A percentile compares a stretch with the other conserved stretches of the same genome.
phyloP scores from a whole-genome alignment of 2,329 filamentous ascomycete genomes.

The Fusarium mundagurra region DNA sequence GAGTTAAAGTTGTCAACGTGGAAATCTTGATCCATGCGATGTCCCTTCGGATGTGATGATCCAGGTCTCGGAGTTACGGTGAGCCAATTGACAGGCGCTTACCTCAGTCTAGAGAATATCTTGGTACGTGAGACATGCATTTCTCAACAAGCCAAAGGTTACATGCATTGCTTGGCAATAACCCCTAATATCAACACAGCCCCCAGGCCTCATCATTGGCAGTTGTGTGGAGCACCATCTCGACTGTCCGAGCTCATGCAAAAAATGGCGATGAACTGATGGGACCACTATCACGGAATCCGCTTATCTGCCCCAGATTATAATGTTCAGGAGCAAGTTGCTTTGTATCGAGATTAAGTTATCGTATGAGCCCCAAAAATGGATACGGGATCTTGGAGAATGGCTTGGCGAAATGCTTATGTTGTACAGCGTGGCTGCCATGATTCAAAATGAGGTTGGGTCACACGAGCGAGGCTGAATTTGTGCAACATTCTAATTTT shows the following conservation, averaged over 20 bases:
- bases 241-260: too few species aligned
- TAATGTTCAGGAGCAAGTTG: not conserved
- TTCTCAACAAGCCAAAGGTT: not conserved
- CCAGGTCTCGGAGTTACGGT: not conserved
- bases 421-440: not conserved
- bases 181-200: not conserved
- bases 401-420: not conserved
- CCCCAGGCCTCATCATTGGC: not conserved
- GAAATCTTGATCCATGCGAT: not conserved
- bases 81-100: not conserved
- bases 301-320: not conserved
- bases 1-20: not conserved
- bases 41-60: not conserved
- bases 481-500: not conserved
- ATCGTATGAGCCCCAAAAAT: not conserved
- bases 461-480: not conserved
- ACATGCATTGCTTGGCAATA: constrained; percentile 3
- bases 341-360: not conserved
- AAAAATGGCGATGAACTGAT: not conserved
- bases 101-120: not conserved
- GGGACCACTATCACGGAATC: not conserved
- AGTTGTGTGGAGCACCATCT: too few species aligned
- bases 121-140: not conserved
- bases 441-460: not conserved
- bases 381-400: not conserved